Base-by-base conservation (phyloP, 2,329 filamentous ascomycete genomes). In the Monascus ruber region DNA sequence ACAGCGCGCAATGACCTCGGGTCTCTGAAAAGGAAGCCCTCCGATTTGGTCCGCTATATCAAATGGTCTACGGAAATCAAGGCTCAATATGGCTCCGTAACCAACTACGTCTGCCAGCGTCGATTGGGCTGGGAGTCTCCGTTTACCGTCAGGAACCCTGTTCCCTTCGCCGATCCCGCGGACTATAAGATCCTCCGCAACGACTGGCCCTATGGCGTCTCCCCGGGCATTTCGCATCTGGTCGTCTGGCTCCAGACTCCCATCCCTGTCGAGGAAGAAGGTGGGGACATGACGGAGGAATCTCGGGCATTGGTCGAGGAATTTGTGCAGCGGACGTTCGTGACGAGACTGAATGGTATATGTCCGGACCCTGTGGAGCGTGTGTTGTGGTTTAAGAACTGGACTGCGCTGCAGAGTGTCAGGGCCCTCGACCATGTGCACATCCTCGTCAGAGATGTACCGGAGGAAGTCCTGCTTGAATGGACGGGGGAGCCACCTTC, bases 381-480 rank as follows among this genome's bases (percentile, higher is more conserved):
- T 47, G 70, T 80, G 24, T 53, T 76, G 41, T 81, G 77, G 77
- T 81, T 80, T 52, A 79, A 78, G 65, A 81, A 80, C 48, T 77
- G 74, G 66, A 71, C 70, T 6, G 68, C 67, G 31, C 50, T 79
- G 56, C 76, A 80, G 58, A 78, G 74, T 48, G 74, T 81, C 34
- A 61, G 74, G 39, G 69, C 70, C 0, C 55, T 77, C 27, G 73
- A 77, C 48, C 73, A 77, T 62, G 62, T 77, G 5, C 73, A 77
- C 60, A 63, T 77, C 11, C 53, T 77, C 17, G 56, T 76, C 1
- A 61, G 59, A 37, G 66, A 69, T 57, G 69, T 69, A 34, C 66
- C 69, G 0, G 57, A 67, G 24, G 52, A 56, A 24, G 54, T 70
- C 31, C 47, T 71, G 35, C 40, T 49, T 7, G 63, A 69, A 48